Conservation (phyloP, 768 basidiomycete species). For the Suillus sp. region DNA sequence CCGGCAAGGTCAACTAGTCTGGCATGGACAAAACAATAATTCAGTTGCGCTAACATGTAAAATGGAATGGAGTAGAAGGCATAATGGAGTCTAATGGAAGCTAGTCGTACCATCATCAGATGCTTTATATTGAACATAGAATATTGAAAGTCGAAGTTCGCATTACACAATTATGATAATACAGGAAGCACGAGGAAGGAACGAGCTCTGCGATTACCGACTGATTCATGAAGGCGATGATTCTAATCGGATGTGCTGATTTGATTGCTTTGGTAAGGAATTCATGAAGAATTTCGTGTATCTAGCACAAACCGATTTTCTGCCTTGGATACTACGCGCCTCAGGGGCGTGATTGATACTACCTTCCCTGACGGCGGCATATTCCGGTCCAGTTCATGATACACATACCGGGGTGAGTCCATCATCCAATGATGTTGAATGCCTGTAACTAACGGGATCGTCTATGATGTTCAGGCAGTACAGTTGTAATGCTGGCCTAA, state of each 20-base stretch:
- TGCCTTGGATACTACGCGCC: not conserved
- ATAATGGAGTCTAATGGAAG: not conserved
- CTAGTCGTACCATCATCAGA: too few relatives aligned
- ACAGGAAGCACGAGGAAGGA: not conserved
- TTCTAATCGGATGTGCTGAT: not conserved
- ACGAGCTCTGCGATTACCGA: not conserved
- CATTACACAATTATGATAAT: not conserved
- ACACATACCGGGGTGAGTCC: not conserved
- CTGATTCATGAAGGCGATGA: not conserved
- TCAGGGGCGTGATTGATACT: not conserved
- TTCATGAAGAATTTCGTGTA: not conserved
- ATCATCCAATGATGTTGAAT: not conserved
- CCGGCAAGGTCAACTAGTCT: not conserved
- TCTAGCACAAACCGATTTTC: not conserved
- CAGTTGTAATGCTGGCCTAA: not conserved
- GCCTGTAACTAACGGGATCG: not conserved
- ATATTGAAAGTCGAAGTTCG: not conserved
- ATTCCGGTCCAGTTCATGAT: not conserved
- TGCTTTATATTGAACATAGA: not conserved
- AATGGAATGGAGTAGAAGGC: not conserved
- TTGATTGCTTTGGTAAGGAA: not conserved
- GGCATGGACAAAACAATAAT: not conserved
- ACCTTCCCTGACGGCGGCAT: not conserved
- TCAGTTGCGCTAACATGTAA: not conserved
- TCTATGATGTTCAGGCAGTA: not conserved